phyloP scores from a whole-genome alignment of 176 grass and related monocot genomes.

The Oryza rufipogon region DNA sequence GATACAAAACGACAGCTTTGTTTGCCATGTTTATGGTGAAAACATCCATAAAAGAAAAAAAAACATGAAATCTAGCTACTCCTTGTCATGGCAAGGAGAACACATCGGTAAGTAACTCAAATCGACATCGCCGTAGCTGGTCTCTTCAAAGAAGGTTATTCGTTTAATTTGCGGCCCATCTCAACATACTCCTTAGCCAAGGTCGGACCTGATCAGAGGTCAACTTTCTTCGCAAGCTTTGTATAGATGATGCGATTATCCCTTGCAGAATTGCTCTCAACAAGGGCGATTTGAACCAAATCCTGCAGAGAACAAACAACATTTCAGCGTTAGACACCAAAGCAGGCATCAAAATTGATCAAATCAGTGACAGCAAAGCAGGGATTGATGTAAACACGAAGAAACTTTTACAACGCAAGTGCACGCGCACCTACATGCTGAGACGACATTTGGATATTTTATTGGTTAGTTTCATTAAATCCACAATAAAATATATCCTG shows the following conservation, averaged over 20 bases:
- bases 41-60: background rate
- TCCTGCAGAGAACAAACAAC: slow-evolving; percentile 54
- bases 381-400: background rate
- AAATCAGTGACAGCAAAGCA: background rate
- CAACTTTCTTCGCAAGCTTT: slow-evolving; percentile 74
- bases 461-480: no score
- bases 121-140: background rate
- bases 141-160: background rate
- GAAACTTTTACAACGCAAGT: background rate
- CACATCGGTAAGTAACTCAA: background rate
- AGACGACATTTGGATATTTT: no score
- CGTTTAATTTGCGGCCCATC: background rate
- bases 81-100: background rate
- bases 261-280: slow-evolving; percentile 91
- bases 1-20: background rate
- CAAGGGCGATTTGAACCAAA: slow-evolving; percentile 88
- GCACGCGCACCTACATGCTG: no score
- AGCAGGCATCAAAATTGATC: no score
- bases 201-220: slow-evolving; percentile 38
- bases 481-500: no score
- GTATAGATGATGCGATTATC: slow-evolving; percentile 88
- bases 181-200: slow-evolving; percentile 2
- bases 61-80: background rate
- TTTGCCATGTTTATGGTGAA: background rate
- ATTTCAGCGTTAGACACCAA: slow-evolving; percentile 4